Percentiles rank a stretch among this genome's conserved stretches.
These are phyloP conservation scores for Aspergillus steynii DNA, from an alignment of 495 filamentous ascomycete species.

Conservation along the genomic window DNA sequence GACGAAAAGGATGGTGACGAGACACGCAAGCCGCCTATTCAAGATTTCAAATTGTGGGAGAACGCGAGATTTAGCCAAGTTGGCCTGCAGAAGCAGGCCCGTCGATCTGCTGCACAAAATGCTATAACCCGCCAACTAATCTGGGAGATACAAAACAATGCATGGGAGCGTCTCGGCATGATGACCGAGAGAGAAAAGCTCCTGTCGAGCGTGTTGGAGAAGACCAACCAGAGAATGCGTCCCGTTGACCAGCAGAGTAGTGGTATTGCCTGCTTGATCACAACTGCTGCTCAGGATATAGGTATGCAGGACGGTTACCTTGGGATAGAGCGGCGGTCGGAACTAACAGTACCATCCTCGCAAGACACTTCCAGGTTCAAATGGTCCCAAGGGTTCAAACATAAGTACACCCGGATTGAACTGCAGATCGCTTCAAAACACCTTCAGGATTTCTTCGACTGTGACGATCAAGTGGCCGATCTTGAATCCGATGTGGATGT, in stretches of 20 bases:
- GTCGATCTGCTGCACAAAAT: conserved; percentile 39
- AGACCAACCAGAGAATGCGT: conserved; percentile 28
- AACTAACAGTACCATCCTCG: conserved; percentile 15
- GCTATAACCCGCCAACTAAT: conserved; percentile 42
- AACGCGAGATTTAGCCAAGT: conserved; percentile 40
- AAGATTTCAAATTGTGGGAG: conserved; percentile 36
- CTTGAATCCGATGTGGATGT: conserved; percentile 34
- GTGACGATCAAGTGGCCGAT: conserved; percentile 38
- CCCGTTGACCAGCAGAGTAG: conserved; percentile 30
- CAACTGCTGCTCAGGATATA: conserved; percentile 34
- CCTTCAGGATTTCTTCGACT: conserved; percentile 45
- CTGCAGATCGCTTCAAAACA: conserved; percentile 45
- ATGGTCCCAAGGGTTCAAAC: conserved; percentile 36
- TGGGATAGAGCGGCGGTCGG: conserved; percentile 8
- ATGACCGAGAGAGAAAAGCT: conserved; percentile 27
- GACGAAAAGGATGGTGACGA: conserved; percentile 21
- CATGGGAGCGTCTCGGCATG: conserved; percentile 31
- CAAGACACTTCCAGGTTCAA: conserved; percentile 34
- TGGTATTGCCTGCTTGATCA: conserved; percentile 39
- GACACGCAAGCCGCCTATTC: conserved; percentile 12
- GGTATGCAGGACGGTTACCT: conserved; percentile 28
- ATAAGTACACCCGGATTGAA: conserved; percentile 41
- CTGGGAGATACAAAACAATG: conserved; percentile 46
- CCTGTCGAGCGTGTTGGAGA: conserved; percentile 28
- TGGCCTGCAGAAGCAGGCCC: conserved; percentile 37